Evolutionary conservation across 2,329 filamentous ascomycete species (phyloP).

Genomic region (Talaromyces sp.): DNA sequence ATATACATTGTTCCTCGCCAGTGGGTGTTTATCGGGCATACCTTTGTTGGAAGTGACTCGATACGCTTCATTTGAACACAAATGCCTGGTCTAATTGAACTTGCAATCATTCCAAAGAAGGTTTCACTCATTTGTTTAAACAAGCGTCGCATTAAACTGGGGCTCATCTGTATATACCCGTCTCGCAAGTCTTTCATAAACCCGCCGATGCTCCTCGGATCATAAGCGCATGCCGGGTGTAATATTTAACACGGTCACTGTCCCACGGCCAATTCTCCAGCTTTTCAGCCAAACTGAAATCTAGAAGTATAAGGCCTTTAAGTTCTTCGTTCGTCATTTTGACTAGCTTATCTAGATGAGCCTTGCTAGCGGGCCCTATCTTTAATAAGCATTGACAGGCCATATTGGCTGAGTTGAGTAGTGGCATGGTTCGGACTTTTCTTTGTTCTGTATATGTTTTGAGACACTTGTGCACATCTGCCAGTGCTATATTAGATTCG

Average conservation of each 20-base stretch:
- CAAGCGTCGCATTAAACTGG: not conserved
- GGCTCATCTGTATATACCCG: not conserved
- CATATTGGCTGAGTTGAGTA: not conserved
- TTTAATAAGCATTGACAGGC: slow-evolving; percentile 3
- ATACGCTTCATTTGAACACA: not conserved
- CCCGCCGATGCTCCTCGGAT: not conserved
- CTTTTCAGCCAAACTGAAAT: not conserved
- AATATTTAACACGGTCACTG: not conserved
- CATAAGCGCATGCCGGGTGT: not conserved
- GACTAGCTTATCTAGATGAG: not conserved
- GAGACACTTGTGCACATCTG: not conserved
- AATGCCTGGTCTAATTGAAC: not conserved
- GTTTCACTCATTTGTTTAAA: not conserved
- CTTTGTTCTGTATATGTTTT: not conserved
- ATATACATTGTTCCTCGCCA: not conserved
- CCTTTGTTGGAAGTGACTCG: not conserved
- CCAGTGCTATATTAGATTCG: not conserved
- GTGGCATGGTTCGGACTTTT: not conserved
- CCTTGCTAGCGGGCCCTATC: not conserved
- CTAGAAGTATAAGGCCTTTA: not conserved
- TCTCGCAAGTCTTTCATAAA: not conserved
- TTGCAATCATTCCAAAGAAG: not conserved
- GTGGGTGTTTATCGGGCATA: not conserved
- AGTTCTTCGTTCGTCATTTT: not conserved
- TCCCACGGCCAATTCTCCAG: slow-evolving; percentile 5